Percentiles rank a stretch among this genome's conserved stretches.
These are phyloP conservation scores for Coemansia sp. DNA, from an alignment of 192 early-diverging fungal species.

Conservation along the genomic window DNA sequence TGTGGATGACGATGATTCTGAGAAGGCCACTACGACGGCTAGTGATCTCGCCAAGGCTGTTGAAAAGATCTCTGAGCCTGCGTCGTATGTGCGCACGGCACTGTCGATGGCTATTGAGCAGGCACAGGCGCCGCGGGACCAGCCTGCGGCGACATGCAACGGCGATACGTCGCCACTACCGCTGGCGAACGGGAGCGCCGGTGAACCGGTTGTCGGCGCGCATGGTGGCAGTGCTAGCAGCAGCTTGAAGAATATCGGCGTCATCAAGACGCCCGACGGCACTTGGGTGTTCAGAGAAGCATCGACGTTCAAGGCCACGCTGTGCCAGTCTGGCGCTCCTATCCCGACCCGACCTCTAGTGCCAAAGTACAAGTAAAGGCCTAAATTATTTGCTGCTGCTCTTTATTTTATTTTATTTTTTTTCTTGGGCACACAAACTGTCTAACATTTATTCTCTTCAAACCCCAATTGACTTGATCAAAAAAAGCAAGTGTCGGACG, in stretches of 20 bases:
- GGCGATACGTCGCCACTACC: background rate
- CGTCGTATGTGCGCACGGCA: conserved; percentile 50
- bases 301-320: conserved; percentile 38
- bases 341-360: conserved; percentile 33
- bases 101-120: conserved; percentile 39
- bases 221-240: background rate
- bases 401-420: background rate
- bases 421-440: background rate
- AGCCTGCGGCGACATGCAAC: background rate
- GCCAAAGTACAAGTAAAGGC: conserved; percentile 32
- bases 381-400: background rate
- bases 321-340: conserved; percentile 48
- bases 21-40: background rate
- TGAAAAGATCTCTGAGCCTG: conserved; percentile 35
- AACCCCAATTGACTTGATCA: background rate
- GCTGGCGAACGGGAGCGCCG: background rate
- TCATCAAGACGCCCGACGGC: conserved; percentile 29
- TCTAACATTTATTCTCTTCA: background rate
- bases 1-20: background rate
- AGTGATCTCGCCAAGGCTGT: conserved; percentile 16
- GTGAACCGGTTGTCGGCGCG: conserved; percentile 2
- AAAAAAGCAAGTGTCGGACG: background rate
- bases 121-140: background rate
- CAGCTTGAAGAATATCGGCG: conserved; percentile 48
- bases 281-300: conserved; percentile 48